These are phyloP conservation scores for Cystofilobasidium macerans DNA, from an alignment of 768 basidiomycete genomes.

Conservation along the genomic window DNA sequence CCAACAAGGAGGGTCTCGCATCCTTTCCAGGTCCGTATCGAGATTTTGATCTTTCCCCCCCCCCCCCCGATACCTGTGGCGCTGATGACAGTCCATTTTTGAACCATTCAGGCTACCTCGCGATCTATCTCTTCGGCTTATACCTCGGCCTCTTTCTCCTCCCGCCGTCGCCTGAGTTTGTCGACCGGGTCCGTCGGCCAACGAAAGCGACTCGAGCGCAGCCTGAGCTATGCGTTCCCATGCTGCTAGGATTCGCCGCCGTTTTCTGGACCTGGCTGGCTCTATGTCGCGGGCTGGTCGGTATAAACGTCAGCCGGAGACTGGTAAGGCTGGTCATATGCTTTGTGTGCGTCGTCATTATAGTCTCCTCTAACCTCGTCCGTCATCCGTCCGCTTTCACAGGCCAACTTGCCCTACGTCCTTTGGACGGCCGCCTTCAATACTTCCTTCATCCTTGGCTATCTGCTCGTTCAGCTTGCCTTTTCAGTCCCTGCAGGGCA, in stretches of 20 bases:
- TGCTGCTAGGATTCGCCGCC: constrained; percentile 62
- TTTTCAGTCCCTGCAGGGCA: no score
- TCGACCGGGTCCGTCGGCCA: constrained; percentile 44
- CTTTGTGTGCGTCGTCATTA: no score
- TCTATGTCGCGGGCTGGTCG: background rate
- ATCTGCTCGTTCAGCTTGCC: constrained; percentile 61
- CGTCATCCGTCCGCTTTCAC: background rate
- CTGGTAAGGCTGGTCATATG: no score
- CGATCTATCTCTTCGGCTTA: constrained; percentile 77
- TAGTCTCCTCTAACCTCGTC: background rate
- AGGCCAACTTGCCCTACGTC: constrained; percentile 84
- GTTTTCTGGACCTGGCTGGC: constrained; percentile 65
- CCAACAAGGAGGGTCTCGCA: constrained; percentile 86
- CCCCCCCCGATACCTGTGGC: background rate
- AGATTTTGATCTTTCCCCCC: background rate
- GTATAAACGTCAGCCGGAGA: constrained; percentile 48
- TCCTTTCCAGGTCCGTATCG: constrained; percentile 55
- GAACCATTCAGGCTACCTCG: constrained; percentile 58
- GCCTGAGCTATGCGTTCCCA: constrained; percentile 56
- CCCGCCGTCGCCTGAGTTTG: constrained; percentile 64
- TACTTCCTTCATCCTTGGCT: constrained; percentile 66
- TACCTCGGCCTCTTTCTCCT: constrained; percentile 69
- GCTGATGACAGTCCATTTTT: constrained; percentile 3
- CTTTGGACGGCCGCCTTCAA: constrained; percentile 85
- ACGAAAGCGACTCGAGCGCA: constrained; percentile 15